Base-by-base conservation (phyloP, 1,284 basidiomycete species). In the Ganoderma resinaceum region DNA sequence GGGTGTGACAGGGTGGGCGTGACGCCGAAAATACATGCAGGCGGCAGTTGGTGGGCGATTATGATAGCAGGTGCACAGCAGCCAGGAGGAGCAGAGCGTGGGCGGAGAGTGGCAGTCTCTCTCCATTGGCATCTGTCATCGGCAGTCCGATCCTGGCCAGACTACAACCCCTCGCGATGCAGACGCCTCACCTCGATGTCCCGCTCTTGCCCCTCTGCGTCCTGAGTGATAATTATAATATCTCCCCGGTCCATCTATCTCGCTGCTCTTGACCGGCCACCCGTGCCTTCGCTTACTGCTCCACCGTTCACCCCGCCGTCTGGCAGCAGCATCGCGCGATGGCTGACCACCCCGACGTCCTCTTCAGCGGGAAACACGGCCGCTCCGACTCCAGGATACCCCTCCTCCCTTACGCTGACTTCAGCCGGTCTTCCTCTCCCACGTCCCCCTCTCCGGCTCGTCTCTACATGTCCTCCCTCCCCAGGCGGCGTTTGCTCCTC, bases 361-460 rank as follows among this genome's bases (percentile, higher is more conserved):
- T 33, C 46, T 49, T 23, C 55, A 58, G 55, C 23, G 23, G 37
- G 37, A 60, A 60, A 42, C 73, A 72, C 69, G 63, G 55, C 14
- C 76, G 77, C 23, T 74, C 76, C 12, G 72, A 76, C 67, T 78
- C 79, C 3, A 72, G 69, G 33, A 37, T 76, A 4, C 76, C 79
- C n/a, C 76, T 78, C 57, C 75, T 78, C 33, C 72, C 74, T 55
- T 75, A 74, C 43, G 71, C 74, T 18, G 70, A 74, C 69, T 43
- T 67, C 35, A 59, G 71, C 42, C 62, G 68, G 35, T 67, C 75
- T 52, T 46, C 69, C 16, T 67, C 73, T 52, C 66, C 70, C 55
- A 20, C 71, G 52, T 62, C 72, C 31, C 55, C 46, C 43, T 70
- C 71, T 31, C 64, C 57, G 49, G 63, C 64, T 62, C 53, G 59